Evolutionary conservation across 2,329 filamentous ascomycete species (phyloP), one percentile per base, ranked within the genome.

Genomic region (Cladosporium sphaerospermum): DNA sequence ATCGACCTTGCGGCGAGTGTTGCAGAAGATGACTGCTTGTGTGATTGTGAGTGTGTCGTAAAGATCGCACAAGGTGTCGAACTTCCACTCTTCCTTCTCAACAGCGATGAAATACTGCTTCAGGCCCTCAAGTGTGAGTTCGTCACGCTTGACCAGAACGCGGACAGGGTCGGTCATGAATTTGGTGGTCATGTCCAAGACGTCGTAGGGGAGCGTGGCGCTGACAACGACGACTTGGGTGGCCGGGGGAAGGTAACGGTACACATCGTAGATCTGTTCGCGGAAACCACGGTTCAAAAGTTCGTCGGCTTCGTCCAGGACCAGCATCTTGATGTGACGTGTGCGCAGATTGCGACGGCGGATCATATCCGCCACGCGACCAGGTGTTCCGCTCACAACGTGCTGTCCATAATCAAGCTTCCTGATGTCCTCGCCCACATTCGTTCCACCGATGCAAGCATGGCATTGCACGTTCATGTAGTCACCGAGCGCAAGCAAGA

Each of bases 31-130:
- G 76, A 99, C 93, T 56, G 93, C 93, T 77, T 99, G 93, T 66
- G 93, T 99, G 70, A 97, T 99, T 73, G 93, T 99, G 71, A 99
- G 88, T 53, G 93, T 99, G 80, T 99, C 93, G 81, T 99, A 99
- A 65, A 99, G 78, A 77, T 99, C 93, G 68, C 89, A 97, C 59
- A 99, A 89, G 57, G 93, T 99, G 76, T 99, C 93, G 62, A 99
- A 86, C 80, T 99, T 99, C 93, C 93, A 99, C 72, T 99, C 93
- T 75, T 99, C 93, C 83, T 99, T 97, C 82, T 99, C 93, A 57
- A 99, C 93, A 56, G 93, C 93, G 77, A 99, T 97, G 81, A 96
- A 99, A 81, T 96, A 99, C 76, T 99, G 93, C 84, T 99, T 99
- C 73, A 99, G 95, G 89, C 93, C 93, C 79, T 99, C 93, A 56